These are phyloP conservation scores for Gentiana straminea DNA, from an alignment of 257 asterid species.

Conservation along the genomic window DNA sequence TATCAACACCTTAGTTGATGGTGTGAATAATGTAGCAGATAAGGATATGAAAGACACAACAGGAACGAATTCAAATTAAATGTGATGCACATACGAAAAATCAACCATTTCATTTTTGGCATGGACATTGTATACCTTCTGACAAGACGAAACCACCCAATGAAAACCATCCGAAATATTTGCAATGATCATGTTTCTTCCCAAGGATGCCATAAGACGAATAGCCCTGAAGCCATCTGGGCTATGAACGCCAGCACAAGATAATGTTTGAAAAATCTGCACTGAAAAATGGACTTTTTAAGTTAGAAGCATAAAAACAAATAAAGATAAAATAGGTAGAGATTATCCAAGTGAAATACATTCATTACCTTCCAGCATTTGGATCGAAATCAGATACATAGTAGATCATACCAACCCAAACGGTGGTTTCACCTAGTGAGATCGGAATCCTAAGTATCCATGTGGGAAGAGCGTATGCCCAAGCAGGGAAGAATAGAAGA, in stretches of 20 bases:
- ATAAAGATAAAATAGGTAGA: neutral
- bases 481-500: conserved; percentile 68
- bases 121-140: conserved; percentile 31
- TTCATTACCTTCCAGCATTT: conserved; percentile 46
- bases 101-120: neutral
- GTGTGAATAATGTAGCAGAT: too few relatives aligned
- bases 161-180: conserved; percentile 51
- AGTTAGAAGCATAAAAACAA: conserved; percentile 10
- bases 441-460: conserved; percentile 71
- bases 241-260: conserved; percentile 34
- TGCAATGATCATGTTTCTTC: conserved; percentile 55
- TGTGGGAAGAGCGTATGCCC: conserved; percentile 76
- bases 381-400: conserved; percentile 73
- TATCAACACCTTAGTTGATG: too few relatives aligned
- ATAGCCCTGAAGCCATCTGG: conserved; percentile 54
- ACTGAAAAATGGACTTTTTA: neutral
- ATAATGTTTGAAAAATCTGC: conserved; percentile 50
- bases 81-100: too few relatives aligned
- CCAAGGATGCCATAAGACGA: conserved; percentile 50
- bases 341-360: neutral
- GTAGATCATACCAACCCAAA: conserved; percentile 20
- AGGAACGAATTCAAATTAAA: too few relatives aligned
- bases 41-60: too few relatives aligned
- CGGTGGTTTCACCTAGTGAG: conserved; percentile 51
- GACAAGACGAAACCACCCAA: conserved; percentile 61